These are phyloP conservation scores for Thalassiosira profunda DNA, from an alignment of 108 stramenopile genomes.

Conservation along the genomic window DNA sequence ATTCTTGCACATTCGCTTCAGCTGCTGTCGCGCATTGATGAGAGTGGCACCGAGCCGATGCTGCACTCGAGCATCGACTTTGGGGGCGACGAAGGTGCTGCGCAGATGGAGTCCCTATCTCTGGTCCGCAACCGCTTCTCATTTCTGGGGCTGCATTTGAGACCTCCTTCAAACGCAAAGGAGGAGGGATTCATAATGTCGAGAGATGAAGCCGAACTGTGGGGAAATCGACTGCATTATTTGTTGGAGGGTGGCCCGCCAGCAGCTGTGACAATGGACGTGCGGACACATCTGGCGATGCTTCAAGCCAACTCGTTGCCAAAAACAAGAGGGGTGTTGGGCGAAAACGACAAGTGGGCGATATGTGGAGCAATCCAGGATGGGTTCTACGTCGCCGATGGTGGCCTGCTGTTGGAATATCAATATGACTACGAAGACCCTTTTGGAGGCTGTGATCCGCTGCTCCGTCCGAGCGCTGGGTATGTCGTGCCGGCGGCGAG, in stretches of 20 bases:
- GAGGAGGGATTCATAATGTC: slow-evolving; percentile 15
- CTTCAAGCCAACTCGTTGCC: slow-evolving; percentile 34
- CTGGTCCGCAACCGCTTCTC: slow-evolving; percentile 7
- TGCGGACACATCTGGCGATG: slow-evolving; percentile 39
- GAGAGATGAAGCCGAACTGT: slow-evolving; percentile 23
- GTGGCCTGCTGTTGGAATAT: slow-evolving; percentile 28
- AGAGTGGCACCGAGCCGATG: not conserved
- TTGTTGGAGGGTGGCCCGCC: slow-evolving; percentile 17
- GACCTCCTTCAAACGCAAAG: not conserved
- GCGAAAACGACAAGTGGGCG: slow-evolving; percentile 25
- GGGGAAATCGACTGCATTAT: slow-evolving; percentile 20
- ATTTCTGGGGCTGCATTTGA: slow-evolving; percentile 21
- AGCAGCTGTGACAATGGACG: slow-evolving; percentile 28
- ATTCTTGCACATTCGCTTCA: slow-evolving; percentile 17
- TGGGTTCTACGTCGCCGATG: slow-evolving; percentile 15
- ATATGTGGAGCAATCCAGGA: slow-evolving; percentile 20
- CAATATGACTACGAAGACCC: slow-evolving; percentile 30
- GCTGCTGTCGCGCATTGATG: slow-evolving; percentile 15
- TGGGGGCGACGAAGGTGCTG: not conserved
- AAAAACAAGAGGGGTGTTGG: slow-evolving; percentile 23
- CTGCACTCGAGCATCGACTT: slow-evolving; percentile 19
- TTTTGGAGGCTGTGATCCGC: slow-evolving; percentile 37
- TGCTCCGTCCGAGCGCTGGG: slow-evolving; percentile 23
- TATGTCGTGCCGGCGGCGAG: slow-evolving; percentile 8
- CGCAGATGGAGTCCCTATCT: slow-evolving; percentile 8